Percentiles rank a stretch among this genome's conserved stretches.
Evolutionary conservation across 192 early-diverging fungal genomes (phyloP).

Genomic region (Globomyces pollinis-pini): DNA sequence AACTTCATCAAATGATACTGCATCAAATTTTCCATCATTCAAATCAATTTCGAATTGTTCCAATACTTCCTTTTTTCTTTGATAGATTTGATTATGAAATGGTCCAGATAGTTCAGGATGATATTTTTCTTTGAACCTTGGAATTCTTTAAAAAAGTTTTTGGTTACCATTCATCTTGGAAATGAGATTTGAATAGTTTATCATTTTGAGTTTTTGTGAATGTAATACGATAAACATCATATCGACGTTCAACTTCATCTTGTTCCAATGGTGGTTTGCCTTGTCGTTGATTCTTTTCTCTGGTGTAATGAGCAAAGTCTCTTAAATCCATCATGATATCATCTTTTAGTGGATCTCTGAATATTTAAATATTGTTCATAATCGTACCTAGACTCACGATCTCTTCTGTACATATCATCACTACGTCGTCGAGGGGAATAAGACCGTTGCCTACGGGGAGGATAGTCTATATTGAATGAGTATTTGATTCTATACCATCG

Average conservation of each 20-base stretch:
- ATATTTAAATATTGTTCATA: too few species aligned
- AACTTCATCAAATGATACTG: slow-evolving; percentile 47
- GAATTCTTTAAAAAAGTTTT: too few species aligned
- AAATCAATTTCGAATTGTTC: slow-evolving; percentile 59
- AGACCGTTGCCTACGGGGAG: too few species aligned
- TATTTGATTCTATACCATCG: too few species aligned
- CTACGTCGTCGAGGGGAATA: too few species aligned
- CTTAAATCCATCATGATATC: slow-evolving; percentile 3
- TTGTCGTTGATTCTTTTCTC: slow-evolving; percentile 23
- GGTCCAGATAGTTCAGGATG: slow-evolving; percentile 63
- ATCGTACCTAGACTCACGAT: too few species aligned
- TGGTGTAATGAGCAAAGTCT: slow-evolving; percentile 18
- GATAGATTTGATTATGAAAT: slow-evolving; percentile 41
- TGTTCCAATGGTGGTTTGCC: slow-evolving; percentile 60
- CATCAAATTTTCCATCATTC: slow-evolving; percentile 63
- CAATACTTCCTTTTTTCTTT: slow-evolving; percentile 47
- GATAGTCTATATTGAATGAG: too few species aligned
- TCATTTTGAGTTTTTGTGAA: slow-evolving; percentile 58
- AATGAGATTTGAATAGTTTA: slow-evolving; percentile 70
- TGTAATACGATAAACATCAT: slow-evolving; percentile 77
- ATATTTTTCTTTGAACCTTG: slow-evolving; percentile 85
- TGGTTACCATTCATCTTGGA: slow-evolving; percentile 70
- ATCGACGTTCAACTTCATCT: slow-evolving; percentile 72
- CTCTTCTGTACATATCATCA: too few species aligned
- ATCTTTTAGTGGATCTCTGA: neutral